These are phyloP conservation scores for Pichiaceae sp. DNA, from an alignment of 1,139 yeast genomes.

Conservation along the genomic window DNA sequence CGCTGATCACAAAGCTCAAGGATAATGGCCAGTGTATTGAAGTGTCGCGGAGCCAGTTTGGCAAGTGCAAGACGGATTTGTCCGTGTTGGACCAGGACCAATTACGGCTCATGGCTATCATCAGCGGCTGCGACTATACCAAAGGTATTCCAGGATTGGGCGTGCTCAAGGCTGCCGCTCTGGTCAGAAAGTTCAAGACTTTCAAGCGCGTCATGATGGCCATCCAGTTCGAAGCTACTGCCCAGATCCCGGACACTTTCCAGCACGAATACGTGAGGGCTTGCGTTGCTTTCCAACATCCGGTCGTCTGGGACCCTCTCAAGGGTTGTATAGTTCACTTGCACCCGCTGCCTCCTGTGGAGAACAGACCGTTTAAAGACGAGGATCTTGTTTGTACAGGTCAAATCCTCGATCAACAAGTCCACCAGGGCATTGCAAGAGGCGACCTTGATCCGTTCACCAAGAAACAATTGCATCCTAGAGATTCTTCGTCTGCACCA, in stretches of 20 bases:
- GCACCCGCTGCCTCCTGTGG: conserved; percentile 51
- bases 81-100: conserved; percentile 45
- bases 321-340: conserved; percentile 42
- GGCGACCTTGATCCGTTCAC: conserved; percentile 66
- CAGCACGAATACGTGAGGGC: conserved; percentile 58
- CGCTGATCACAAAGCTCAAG: conserved; percentile 71
- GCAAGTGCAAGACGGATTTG: conserved; percentile 38
- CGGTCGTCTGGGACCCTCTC: conserved; percentile 74
- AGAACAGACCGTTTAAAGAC: too few relatives aligned
- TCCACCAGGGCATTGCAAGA: conserved; percentile 49
- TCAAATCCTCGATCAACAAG: conserved; percentile 31
- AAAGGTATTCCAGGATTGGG: conserved; percentile 82
- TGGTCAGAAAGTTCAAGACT: conserved; percentile 43
- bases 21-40: conserved; percentile 72
- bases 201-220: conserved; percentile 50
- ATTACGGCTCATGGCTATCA: conserved; percentile 68
- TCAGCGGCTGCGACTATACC: conserved; percentile 95
- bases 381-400: conserved; percentile 52
- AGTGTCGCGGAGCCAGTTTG: conserved; percentile 48
- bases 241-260: conserved; percentile 48
- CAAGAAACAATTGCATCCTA: conserved; percentile 26
- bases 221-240: conserved; percentile 56
- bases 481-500: not conserved
- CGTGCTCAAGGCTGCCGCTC: conserved; percentile 60
- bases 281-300: conserved; percentile 73